A percentile compares a stretch with the other conserved stretches of the same genome.
Conservation (phyloP, 2,329 filamentous ascomycete genomes). For the Gliomastix tumulicola region DNA sequence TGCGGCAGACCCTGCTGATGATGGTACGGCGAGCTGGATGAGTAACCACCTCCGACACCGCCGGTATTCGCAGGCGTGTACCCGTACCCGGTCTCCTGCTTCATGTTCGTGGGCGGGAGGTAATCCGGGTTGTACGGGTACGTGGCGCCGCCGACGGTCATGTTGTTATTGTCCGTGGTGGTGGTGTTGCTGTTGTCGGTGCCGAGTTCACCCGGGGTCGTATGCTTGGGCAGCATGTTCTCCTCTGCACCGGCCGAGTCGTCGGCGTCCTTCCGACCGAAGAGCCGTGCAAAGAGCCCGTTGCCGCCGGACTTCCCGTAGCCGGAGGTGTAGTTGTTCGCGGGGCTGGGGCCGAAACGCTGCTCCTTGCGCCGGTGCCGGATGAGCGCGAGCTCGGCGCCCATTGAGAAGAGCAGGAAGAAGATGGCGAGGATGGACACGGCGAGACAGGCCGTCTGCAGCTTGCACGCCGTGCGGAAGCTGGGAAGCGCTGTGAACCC, state of each 20-base stretch:
- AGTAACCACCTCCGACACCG: background rate
- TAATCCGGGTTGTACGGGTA: background rate
- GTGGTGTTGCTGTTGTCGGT: constrained; percentile 23
- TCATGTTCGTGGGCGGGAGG: too few relatives aligned
- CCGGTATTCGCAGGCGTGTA: background rate
- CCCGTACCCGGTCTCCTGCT: constrained; percentile 6
- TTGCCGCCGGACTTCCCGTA: constrained; percentile 23
- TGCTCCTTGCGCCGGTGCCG: constrained; percentile 70
- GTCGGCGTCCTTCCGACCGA: constrained; percentile 17
- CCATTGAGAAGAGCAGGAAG: constrained; percentile 68
- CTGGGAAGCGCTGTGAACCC: constrained; percentile 41
- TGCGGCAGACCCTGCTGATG: constrained; percentile 6
- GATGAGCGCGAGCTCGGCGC: constrained; percentile 61
- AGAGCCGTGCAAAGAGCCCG: constrained; percentile 18
- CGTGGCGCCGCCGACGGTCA: constrained; percentile 7
- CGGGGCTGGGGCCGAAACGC: constrained; percentile 50
- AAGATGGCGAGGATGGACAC: constrained; percentile 72
- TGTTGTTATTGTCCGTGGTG: constrained; percentile 14
- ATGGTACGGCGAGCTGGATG: background rate
- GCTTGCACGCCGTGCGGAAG: constrained; percentile 53
- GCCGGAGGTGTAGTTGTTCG: constrained; percentile 53
- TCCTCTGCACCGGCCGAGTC: constrained; percentile 12
- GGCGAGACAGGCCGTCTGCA: constrained; percentile 72
- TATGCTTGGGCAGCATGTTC: constrained; percentile 28
- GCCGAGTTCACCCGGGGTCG: constrained; percentile 31